A percentile compares a stretch with the other conserved stretches of the same genome.
Evolutionary conservation across 305 asterid species (phyloP).

Genomic region (Fraxinus floribunda): DNA sequence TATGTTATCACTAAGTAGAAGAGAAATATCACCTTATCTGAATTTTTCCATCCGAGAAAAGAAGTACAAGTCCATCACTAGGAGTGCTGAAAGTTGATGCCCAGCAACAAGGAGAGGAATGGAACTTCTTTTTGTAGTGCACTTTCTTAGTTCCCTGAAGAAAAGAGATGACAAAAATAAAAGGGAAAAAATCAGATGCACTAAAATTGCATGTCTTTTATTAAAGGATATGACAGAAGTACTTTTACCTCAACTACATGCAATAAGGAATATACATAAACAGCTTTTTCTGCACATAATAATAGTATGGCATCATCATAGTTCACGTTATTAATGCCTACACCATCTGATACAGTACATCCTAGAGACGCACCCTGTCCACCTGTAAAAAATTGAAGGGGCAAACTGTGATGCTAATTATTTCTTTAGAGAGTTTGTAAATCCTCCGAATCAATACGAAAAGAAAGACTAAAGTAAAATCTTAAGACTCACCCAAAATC

Average conservation of each 20-base stretch:
- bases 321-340: constrained; percentile 37
- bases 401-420: background rate
- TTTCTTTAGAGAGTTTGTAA: background rate
- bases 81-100: constrained; percentile 77
- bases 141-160: constrained; percentile 82
- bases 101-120: constrained; percentile 70
- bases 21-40: constrained; percentile 62
- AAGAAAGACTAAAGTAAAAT: background rate
- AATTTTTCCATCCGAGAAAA: constrained; percentile 69
- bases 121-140: constrained; percentile 74
- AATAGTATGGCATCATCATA: constrained; percentile 44
- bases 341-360: constrained; percentile 34
- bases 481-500: constrained; percentile 54
- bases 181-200: background rate
- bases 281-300: constrained; percentile 81
- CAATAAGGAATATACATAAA: constrained; percentile 65
- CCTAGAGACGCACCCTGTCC: constrained; percentile 38
- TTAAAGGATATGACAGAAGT: constrained; percentile 5
- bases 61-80: constrained; percentile 61
- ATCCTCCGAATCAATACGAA: background rate
- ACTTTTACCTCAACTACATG: constrained; percentile 70
- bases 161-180: constrained; percentile 18
- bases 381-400: constrained; percentile 31
- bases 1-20: constrained; percentile 2
- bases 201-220: background rate